Conservation (phyloP, 768 basidiomycete genomes). For the Kwoniella europaea region DNA sequence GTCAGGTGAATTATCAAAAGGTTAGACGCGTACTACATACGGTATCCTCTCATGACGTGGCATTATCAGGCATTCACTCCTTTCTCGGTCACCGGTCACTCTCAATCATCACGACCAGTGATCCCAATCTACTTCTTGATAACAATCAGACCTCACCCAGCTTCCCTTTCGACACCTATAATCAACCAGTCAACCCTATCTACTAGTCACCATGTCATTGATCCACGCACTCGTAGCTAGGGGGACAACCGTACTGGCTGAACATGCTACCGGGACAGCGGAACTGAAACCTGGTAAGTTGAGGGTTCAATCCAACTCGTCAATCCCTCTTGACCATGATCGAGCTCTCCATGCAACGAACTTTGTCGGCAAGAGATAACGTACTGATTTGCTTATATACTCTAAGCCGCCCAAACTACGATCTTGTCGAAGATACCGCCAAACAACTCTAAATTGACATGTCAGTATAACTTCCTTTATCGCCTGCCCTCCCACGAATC, state of each 20-base stretch:
- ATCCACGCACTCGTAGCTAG: conserved; percentile 84
- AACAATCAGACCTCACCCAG: too few species aligned
- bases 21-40: conserved; percentile 9
- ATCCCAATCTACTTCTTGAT: too few species aligned
- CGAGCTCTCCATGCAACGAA: neutral
- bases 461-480: conserved; percentile 38
- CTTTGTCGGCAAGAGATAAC: too few species aligned
- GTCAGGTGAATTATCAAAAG: conserved; percentile 1
- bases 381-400: conserved; percentile 1
- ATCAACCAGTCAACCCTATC: neutral
- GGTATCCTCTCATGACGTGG: conserved; percentile 5
- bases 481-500: neutral
- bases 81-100: neutral
- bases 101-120: neutral
- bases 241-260: conserved; percentile 80
- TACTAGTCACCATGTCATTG: conserved; percentile 58
- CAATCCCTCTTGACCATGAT: neutral
- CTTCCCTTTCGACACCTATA: too few species aligned
- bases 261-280: conserved; percentile 77
- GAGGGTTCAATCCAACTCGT: neutral
- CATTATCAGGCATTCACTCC: neutral
- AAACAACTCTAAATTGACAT: conserved; percentile 69
- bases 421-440: conserved; percentile 96
- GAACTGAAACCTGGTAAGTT: conserved; percentile 84
- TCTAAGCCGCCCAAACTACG: conserved; percentile 61